Evolutionary conservation across 345 rosid genomes (phyloP), one percentile per base, ranked within the genome.

Genomic region (Raphanus raphanistrum): DNA sequence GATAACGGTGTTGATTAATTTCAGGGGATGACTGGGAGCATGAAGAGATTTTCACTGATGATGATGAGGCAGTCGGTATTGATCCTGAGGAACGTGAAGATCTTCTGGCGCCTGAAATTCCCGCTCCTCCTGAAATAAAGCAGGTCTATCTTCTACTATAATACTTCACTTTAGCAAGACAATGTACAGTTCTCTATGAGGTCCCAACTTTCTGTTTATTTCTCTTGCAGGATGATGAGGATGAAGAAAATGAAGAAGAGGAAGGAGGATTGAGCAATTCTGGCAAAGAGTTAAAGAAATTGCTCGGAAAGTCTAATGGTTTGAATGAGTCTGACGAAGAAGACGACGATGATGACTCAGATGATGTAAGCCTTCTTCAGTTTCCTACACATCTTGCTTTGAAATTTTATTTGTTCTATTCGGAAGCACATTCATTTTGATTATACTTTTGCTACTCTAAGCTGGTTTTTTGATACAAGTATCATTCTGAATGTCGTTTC

Each of bases 1-100:
- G 45, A 12, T 45, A 50, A 50, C 55, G 21, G 55, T 50, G 55
- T 48, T 48, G 55, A 28, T 28, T 28, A 4, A n/a, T 50, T 70
- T 58, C 76, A 92, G 99, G 99, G 71, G 99, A 91, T 86, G 99
- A 95, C 74, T 92, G 99, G 99, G 99, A 95, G 85, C 99, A 95
- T 72, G 99, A 95, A 82, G 99, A 95, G 72, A 92, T 91, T 75
- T 92, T 95, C 84, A 95, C 97, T 0, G 99, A 95, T 86, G 98
- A 95, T 84, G 99, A 95, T 78, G 99, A 95, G 84, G 94, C 98
- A 58, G 97, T 95, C 48, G 99, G 91, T 61, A 90, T 82, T 83
- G 93, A 91, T 80, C 96, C 91, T 11, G 96, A 91, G 82, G 98
- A 92, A 75, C 92, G 97, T 68, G 98, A 93, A 79, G 98, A 91